phyloP scores from a whole-genome alignment of 495 filamentous ascomycete species.

The Mytilinidion resinicola region DNA sequence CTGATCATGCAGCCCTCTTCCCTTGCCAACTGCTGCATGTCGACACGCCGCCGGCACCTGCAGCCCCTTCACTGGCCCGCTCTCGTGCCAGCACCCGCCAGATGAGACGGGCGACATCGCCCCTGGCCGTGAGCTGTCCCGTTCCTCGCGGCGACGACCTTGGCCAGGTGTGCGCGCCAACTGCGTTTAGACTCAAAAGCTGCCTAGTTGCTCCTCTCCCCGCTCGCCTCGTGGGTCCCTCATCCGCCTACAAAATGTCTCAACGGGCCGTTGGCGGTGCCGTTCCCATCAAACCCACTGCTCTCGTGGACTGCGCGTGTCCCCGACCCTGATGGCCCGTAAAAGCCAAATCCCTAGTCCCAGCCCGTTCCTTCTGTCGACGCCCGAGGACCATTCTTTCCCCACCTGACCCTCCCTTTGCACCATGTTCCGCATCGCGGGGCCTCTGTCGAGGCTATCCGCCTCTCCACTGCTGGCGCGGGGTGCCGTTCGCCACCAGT shows the following conservation, averaged over 20 bases:
- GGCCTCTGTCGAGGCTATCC: slow-evolving; percentile 14
- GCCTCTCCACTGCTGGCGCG: slow-evolving; percentile 23
- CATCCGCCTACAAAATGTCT: slow-evolving; percentile 27
- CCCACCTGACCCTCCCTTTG: slow-evolving; percentile 1
- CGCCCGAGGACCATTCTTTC: slow-evolving; percentile 3
- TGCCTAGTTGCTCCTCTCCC: slow-evolving; percentile 13
- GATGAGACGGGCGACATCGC: slow-evolving; percentile 6
- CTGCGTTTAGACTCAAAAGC: slow-evolving; percentile 30
- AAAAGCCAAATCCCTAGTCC: slow-evolving; percentile 3
- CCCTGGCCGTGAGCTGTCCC: slow-evolving; percentile 24
- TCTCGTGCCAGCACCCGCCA: background rate
- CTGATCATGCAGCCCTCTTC: slow-evolving; percentile 32
- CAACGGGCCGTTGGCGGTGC: slow-evolving; percentile 9
- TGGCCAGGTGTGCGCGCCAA: slow-evolving; percentile 18
- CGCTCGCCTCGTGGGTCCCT: slow-evolving; percentile 15
- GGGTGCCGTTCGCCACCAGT: slow-evolving; percentile 20
- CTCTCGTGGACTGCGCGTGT: slow-evolving; percentile 1
- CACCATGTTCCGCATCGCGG: slow-evolving; percentile 22
- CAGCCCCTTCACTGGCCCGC: slow-evolving; percentile 14
- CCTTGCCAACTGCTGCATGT: slow-evolving; percentile 26
- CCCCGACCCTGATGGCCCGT: slow-evolving; percentile 16
- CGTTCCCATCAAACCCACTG: background rate
- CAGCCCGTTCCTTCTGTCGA: background rate
- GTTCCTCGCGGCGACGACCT: slow-evolving; percentile 11
- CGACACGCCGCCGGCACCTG: slow-evolving; percentile 7